These are phyloP conservation scores for Euryodendron excelsum DNA, from an alignment of 148 eudicot species.

Conservation along the genomic window DNA sequence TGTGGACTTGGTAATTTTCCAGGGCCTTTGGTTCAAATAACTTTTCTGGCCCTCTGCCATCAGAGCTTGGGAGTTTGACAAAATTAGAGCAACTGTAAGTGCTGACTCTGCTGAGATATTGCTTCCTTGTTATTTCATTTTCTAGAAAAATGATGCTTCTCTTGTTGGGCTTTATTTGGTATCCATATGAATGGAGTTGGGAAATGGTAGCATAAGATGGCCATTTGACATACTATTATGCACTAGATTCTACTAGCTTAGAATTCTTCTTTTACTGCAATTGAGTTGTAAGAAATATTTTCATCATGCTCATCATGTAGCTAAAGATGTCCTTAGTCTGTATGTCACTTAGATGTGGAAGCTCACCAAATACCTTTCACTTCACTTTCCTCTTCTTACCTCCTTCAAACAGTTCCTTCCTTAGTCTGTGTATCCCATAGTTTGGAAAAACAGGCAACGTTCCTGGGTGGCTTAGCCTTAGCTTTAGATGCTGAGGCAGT, in stretches of 20 bases:
- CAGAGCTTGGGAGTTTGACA: conserved; percentile 61
- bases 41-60: conserved; percentile 73
- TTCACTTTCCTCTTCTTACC: not conserved
- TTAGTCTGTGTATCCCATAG: too few relatives aligned
- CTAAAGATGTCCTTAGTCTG: not conserved
- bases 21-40: conserved; percentile 65
- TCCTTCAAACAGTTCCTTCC: not conserved
- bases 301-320: not conserved
- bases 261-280: not conserved
- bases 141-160: not conserved
- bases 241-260: not conserved
- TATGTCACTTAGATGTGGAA: not conserved
- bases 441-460: too few relatives aligned
- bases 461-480: not conserved
- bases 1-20: conserved; percentile 17
- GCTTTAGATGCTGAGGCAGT: not conserved
- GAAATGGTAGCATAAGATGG: too few relatives aligned
- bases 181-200: not conserved
- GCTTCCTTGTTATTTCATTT: not conserved
- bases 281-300: not conserved
- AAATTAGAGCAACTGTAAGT: conserved; percentile 62
- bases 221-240: not conserved
- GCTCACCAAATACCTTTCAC: not conserved
- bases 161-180: not conserved
- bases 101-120: conserved; percentile 1